phyloP scores from a whole-genome alignment of 148 eudicot genomes.

The Euryodendron excelsum region DNA sequence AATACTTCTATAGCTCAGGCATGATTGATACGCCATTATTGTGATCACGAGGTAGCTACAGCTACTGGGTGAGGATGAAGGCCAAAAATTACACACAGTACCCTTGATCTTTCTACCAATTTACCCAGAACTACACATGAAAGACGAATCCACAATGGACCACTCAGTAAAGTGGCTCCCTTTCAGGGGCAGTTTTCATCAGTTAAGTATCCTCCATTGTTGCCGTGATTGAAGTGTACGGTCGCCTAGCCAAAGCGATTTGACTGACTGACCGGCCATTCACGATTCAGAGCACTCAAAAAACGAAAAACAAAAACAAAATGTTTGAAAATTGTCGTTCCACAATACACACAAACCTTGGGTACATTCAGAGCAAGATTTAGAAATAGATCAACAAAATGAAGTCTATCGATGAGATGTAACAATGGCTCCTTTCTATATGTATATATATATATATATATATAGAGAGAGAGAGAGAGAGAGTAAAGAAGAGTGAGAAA shows the following conservation, averaged over 20 bases:
- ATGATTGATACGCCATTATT: background rate
- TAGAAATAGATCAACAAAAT: conserved; percentile 2
- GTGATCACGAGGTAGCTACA: background rate
- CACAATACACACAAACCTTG: conserved; percentile 9
- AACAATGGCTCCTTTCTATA: background rate
- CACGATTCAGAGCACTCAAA: background rate
- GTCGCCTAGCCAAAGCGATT: no score
- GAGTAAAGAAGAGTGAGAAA: background rate
- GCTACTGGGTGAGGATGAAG: no score
- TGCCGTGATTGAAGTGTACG: conserved; percentile 6
- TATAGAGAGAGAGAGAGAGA: background rate
- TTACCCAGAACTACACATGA: background rate
- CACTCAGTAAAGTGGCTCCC: background rate
- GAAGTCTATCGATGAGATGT: background rate
- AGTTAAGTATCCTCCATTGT: background rate
- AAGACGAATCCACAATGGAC: background rate
- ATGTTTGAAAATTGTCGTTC: background rate
- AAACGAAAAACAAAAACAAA: no score
- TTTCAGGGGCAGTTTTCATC: background rate
- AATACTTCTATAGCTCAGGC: background rate
- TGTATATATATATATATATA: background rate
- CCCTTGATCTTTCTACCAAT: no score
- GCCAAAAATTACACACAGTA: background rate
- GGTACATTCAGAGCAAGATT: background rate
- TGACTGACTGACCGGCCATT: no score